Conservation (phyloP, 768 basidiomycete genomes). For the Bullera alba region DNA sequence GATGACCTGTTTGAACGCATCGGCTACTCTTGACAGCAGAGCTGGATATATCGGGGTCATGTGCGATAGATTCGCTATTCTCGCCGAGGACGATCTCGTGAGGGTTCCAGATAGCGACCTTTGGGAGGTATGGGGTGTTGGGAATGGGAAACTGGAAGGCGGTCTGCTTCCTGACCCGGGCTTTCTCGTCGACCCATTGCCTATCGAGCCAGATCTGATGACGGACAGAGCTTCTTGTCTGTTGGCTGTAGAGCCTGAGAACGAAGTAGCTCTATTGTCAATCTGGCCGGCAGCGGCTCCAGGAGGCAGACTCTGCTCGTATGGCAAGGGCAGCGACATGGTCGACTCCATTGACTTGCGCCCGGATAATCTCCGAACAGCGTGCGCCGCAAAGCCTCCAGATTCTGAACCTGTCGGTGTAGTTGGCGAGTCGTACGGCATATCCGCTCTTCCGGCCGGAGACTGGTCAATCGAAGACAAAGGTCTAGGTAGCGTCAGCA, state of each 20-base stretch:
- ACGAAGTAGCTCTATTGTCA: slow-evolving; percentile 37
- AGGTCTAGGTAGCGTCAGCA: slow-evolving; percentile 15
- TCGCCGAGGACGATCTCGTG: slow-evolving; percentile 35
- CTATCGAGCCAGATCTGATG: slow-evolving; percentile 35
- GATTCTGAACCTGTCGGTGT: slow-evolving; percentile 31
- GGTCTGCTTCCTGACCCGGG: slow-evolving; percentile 9
- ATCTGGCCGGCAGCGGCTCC: slow-evolving; percentile 17
- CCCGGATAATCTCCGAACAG: slow-evolving; percentile 22
- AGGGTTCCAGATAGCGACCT: slow-evolving; percentile 28
- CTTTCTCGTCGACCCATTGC: slow-evolving; percentile 15
- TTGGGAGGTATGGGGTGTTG: slow-evolving; percentile 31
- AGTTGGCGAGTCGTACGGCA: slow-evolving; percentile 23
- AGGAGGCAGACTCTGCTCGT: slow-evolving; percentile 12
- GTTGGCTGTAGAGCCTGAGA: slow-evolving; percentile 32
- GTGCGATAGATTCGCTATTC: slow-evolving; percentile 50
- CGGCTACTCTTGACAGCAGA: slow-evolving; percentile 84
- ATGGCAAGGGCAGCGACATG: slow-evolving; percentile 21
- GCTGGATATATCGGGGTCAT: slow-evolving; percentile 89
- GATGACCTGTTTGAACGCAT: slow-evolving; percentile 82
- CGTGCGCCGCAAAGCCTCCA: slow-evolving; percentile 19
- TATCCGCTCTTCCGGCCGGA: slow-evolving; percentile 8
- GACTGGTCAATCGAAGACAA: slow-evolving; percentile 33
- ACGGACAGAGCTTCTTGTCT: slow-evolving; percentile 28
- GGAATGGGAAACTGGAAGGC: slow-evolving; percentile 23
- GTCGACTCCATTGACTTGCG: slow-evolving; percentile 42